A percentile compares a stretch with the other conserved stretches of the same genome.
Evolutionary conservation across 2,329 filamentous ascomycete genomes (phyloP).

Genomic region (Ceratocystis ficicola): DNA sequence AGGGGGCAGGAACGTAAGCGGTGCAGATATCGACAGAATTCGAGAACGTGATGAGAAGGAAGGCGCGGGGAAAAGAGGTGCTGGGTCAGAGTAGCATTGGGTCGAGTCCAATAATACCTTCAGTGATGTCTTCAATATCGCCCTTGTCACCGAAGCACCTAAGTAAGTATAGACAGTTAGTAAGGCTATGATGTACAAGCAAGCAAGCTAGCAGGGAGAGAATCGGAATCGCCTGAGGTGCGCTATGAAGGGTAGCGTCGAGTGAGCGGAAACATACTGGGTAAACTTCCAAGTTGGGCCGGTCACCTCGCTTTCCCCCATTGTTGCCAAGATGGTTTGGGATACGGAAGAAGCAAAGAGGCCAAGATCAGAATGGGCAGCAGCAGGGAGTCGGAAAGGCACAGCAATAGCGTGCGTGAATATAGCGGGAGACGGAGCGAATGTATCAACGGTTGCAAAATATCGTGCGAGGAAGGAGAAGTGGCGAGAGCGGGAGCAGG

Average conservation of each 20-base stretch:
- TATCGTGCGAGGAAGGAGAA: background rate
- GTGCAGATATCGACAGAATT: background rate
- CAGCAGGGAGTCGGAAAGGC: background rate
- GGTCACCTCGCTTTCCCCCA: conserved; percentile 92
- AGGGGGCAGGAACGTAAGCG: background rate
- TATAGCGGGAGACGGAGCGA: background rate
- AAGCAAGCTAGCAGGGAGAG: background rate
- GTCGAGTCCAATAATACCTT: conserved; percentile 47
- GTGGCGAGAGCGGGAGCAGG: background rate
- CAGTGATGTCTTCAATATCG: conserved; percentile 96
- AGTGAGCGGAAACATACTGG: conserved; percentile 55
- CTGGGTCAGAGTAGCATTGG: background rate
- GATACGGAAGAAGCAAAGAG: conserved; percentile 10
- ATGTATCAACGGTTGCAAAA: background rate
- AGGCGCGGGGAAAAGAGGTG: conserved; percentile 11
- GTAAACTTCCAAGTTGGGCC: conserved; percentile 99
- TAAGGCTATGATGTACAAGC: background rate
- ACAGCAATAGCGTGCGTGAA: background rate
- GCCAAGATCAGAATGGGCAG: conserved; percentile 7
- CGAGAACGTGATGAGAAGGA: background rate
- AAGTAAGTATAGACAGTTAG: conserved; percentile 32
- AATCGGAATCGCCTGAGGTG: background rate
- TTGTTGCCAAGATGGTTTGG: conserved; percentile 62
- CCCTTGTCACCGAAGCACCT: conserved; percentile 99
- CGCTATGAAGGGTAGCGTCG: background rate